phyloP scores from a whole-genome alignment of 177 flowering plant species.

The Telopea speciosissima region DNA sequence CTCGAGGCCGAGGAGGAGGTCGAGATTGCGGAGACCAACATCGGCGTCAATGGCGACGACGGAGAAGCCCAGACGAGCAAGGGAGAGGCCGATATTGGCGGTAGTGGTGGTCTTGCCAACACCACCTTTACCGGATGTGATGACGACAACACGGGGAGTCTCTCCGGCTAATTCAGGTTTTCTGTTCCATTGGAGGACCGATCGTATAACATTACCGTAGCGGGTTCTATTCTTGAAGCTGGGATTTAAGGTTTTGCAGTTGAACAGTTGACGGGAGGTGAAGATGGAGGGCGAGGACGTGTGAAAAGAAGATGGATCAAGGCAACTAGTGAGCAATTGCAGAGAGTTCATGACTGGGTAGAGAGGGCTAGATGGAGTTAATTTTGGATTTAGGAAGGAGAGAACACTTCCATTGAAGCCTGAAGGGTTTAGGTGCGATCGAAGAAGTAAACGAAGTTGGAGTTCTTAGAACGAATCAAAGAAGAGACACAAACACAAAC shows the following conservation, averaged over 20 bases:
- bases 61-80: conserved; percentile 91
- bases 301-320: conserved; percentile 23
- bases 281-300: conserved; percentile 8
- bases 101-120: conserved; percentile 99
- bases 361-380: too few relatives aligned
- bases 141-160: conserved; percentile 89
- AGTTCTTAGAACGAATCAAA: too few relatives aligned
- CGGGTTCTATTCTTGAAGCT: conserved; percentile 1
- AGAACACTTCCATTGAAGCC: too few relatives aligned
- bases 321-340: conserved; percentile 19
- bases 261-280: conserved; percentile 13
- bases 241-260: conserved; percentile 22
- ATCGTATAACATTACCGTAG: conserved; percentile 17
- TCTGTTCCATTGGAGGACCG: conserved; percentile 77
- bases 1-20: conserved; percentile 88
- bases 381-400: too few relatives aligned
- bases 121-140: conserved; percentile 98
- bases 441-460: too few relatives aligned
- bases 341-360: conserved; percentile 17
- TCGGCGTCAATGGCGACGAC: conserved; percentile 97
- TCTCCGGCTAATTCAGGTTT: conserved; percentile 81
- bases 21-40: conserved; percentile 94
- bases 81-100: conserved; percentile 83
- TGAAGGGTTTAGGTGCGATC: too few relatives aligned
- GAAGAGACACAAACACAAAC: too few relatives aligned